Evolutionary conservation across 805 yeast species (phyloP).

Genomic region (Myxozyma sirexii): DNA sequence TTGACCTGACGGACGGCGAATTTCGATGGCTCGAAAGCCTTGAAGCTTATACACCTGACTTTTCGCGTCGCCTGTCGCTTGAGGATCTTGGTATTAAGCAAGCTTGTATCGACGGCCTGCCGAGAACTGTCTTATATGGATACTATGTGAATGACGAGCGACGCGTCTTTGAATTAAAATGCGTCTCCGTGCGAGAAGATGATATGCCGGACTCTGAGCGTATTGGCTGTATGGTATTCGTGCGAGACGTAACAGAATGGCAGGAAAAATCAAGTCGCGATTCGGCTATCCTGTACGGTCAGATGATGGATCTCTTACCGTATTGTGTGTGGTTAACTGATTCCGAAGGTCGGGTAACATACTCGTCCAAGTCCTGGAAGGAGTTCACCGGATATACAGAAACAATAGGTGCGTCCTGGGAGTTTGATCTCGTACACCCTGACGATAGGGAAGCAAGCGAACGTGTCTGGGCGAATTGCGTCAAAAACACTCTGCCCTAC

Average conservation of each 20-base stretch:
- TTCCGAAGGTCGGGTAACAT: neutral
- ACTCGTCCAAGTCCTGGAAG: constrained; percentile 6
- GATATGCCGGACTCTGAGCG: neutral
- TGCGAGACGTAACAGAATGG: constrained; percentile 15
- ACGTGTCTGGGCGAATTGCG: neutral
- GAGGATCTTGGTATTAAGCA: constrained; percentile 3
- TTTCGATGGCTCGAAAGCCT: constrained; percentile 4
- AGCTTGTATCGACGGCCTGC: neutral
- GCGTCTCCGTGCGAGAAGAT: neutral
- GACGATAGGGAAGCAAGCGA: neutral
- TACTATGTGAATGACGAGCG: constrained; percentile 1
- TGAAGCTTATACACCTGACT: neutral
- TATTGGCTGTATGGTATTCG: constrained; percentile 6
- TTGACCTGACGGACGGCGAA: neutral
- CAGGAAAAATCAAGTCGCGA: constrained; percentile 5
- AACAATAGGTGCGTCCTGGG: neutral
- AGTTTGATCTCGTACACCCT: neutral
- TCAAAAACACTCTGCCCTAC: neutral
- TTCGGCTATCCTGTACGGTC: neutral
- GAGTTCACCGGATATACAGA: neutral
- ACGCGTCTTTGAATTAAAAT: neutral
- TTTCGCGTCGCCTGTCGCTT: neutral
- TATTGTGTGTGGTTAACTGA: constrained; percentile 6
- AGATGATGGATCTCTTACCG: constrained; percentile 11
- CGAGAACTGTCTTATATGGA: neutral